phyloP scores from a whole-genome alignment of 2,329 filamentous ascomycete genomes.

The Trichothecium roseum region DNA sequence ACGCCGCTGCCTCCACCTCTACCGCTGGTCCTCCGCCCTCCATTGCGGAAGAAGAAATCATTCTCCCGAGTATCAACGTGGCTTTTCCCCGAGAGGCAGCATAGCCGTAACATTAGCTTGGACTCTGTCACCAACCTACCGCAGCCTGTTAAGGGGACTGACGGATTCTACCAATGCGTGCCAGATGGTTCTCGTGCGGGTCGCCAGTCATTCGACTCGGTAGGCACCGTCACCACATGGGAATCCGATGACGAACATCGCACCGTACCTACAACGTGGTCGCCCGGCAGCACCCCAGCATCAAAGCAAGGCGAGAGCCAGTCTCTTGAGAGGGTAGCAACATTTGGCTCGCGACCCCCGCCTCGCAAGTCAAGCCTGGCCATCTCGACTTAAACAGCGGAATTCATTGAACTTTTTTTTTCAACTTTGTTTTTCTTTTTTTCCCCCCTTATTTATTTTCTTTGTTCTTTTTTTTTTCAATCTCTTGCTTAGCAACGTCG shows the following conservation, averaged over 20 bases:
- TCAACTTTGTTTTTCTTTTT: constrained; percentile 5
- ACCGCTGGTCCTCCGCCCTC: constrained; percentile 48
- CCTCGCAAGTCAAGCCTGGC: constrained; percentile 6
- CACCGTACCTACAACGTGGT: constrained; percentile 37
- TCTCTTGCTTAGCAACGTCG: too few species aligned
- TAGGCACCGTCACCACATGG: constrained; percentile 40
- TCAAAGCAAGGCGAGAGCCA: constrained; percentile 24
- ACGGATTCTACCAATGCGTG: constrained; percentile 51
- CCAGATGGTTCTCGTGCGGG: constrained; percentile 19
- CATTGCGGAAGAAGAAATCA: constrained; percentile 55
- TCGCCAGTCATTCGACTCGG: constrained; percentile 27
- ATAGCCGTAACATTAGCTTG: constrained; percentile 28
- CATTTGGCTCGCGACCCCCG: constrained; percentile 14
- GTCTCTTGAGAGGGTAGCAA: constrained; percentile 23
- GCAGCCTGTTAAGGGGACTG: constrained; percentile 35
- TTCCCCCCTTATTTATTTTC: not conserved
- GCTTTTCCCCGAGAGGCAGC: constrained; percentile 36
- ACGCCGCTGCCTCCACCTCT: constrained; percentile 42
- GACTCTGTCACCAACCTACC: constrained; percentile 46
- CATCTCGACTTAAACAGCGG: not conserved
- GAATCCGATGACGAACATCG: constrained; percentile 33
- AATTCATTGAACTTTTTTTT: constrained; percentile 11
- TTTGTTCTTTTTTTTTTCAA: too few species aligned
- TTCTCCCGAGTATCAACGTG: constrained; percentile 52
- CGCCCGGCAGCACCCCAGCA: constrained; percentile 33